Base-by-base conservation (phyloP, 306 rosid genomes). In the Elaeagnus macrophylla region DNA sequence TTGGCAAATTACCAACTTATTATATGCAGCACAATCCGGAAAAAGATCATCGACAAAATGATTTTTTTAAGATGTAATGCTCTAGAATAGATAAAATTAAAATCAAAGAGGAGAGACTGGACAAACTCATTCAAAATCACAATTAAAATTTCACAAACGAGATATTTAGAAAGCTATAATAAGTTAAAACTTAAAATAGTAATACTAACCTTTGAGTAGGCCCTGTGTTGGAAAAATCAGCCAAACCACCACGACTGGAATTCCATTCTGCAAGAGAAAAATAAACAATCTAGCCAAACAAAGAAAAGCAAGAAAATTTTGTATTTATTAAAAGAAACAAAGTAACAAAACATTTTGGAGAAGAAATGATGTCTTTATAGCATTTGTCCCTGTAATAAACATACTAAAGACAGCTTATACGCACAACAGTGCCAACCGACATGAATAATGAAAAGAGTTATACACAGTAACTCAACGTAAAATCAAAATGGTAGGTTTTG, bases 171-270 rank as follows among this genome's bases (percentile, higher is more conserved):
- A 52, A 48, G 58, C 41, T 13, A 39, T 2, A 42, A 56, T 10
- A 9, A 50, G 18, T 10, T 8, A 36, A 14, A 14, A 18, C 2
- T 1, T 17, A 47, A 57, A n/a, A n/a, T n/a, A n/a, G n/a, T 45
- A 49, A 53, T 37, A 17, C 79, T 59, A 63, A 80, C 86, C 86
- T 80, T 67, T 70, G 82, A 32, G 62, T 40, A 32, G 43, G 57
- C 51, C 80, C 80, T 37, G 69, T 44, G 45, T 58, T 57, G 42
- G 71, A 69, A 47, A 74, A 48, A 53, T 80, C 82, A 13, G 70
- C 75, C 61, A 51, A 72, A 36, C 72, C 81, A 65, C 73, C 79
- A 37, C 77, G 75, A 20, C 54, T 68, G 8, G 86, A 52, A 56
- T 77, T 82, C 72, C 81, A 70, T 36, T 76, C 82, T 80, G 68